Conservation (phyloP, 192 early-diverging fungal genomes). For the Podila clonocystis region DNA sequence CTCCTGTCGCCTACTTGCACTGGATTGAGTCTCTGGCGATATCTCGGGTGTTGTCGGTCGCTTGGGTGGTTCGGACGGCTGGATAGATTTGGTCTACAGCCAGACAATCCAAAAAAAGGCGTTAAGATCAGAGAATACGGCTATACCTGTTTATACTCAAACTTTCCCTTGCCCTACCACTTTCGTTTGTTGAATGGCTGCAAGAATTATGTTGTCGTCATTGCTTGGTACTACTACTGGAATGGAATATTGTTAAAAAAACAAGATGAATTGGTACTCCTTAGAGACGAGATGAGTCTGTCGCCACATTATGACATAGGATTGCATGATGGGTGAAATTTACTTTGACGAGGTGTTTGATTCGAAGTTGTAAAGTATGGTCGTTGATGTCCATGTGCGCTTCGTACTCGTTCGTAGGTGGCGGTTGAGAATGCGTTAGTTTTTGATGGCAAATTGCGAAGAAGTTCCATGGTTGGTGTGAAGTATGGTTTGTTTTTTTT, state of each 20-base stretch:
- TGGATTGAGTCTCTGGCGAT: neutral
- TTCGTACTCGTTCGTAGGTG: neutral
- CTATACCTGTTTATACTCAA: too few relatives aligned
- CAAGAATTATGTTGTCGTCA: slow-evolving; percentile 1
- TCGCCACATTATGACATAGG: neutral
- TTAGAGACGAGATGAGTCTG: neutral
- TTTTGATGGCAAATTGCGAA: slow-evolving; percentile 4
- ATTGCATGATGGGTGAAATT: neutral
- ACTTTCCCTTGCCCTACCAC: neutral
- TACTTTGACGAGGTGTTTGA: slow-evolving; percentile 2
- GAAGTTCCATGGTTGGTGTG: neutral
- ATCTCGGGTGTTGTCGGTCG: neutral
- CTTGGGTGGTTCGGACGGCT: neutral
- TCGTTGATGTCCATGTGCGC: neutral
- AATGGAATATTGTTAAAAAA: neutral
- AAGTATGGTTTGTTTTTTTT: too few relatives aligned
- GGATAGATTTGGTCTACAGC: too few relatives aligned
- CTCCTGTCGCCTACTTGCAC: neutral
- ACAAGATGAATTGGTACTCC: neutral
- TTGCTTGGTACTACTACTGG: neutral
- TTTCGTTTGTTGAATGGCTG: neutral
- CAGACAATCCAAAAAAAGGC: too few relatives aligned
- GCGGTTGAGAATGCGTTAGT: slow-evolving; percentile 3
- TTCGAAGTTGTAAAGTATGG: neutral
- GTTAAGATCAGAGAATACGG: too few relatives aligned